Evolutionary conservation across 345 rosid genomes (phyloP), one percentile per base, ranked within the genome.

Genomic region (Brassica carinata): DNA sequence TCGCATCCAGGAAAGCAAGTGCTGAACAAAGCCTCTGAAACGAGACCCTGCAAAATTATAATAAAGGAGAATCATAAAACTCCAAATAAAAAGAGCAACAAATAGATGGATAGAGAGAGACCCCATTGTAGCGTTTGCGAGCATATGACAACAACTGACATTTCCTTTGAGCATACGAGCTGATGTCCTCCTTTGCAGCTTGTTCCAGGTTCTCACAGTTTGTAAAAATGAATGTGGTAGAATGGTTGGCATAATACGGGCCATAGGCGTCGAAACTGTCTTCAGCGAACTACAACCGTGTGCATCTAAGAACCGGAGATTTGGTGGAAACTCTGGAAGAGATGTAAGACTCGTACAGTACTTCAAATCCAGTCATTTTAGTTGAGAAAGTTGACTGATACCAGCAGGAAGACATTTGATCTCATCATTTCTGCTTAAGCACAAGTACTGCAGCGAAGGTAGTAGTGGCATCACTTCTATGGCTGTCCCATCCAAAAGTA

Each of bases 331-430:
- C 65, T 17, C 51, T 64, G 76, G 59, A 51, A 78, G 1, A 34
- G 67, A 53, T 36, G 67, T 27, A 14, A 78, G 77, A 36, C 55
- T 72, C 13, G 0, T 78, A 9, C 81, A 78, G n/a, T 51, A 72
- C 81, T 71, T 71, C 59, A 78, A 40, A 3, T 78, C 82, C 53
- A 78, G 31, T 72, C 82, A 65, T 3, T 57, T 70, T 1, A 78
- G 71, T 40, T 64, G 76, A 70, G 0, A 31, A 31, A 64, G 76
- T 4, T 51, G 64, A 64, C 19, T 70, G 36, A 78, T 78, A 0
- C 6, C 7, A 51, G 1, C 59, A 4, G 73, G 68, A 11, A 76
- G 79, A 7, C 1, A 59, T 0, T 6, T 68, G 14, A 76, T 58
- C 74, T 68, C 1, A 15, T 0, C 29, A 67, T 53, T 76, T 15